A percentile compares a stretch with the other conserved stretches of the same genome.
These are phyloP conservation scores for Closterium sp. DNA, from an alignment of 139 green algal species.

Conservation along the genomic window DNA sequence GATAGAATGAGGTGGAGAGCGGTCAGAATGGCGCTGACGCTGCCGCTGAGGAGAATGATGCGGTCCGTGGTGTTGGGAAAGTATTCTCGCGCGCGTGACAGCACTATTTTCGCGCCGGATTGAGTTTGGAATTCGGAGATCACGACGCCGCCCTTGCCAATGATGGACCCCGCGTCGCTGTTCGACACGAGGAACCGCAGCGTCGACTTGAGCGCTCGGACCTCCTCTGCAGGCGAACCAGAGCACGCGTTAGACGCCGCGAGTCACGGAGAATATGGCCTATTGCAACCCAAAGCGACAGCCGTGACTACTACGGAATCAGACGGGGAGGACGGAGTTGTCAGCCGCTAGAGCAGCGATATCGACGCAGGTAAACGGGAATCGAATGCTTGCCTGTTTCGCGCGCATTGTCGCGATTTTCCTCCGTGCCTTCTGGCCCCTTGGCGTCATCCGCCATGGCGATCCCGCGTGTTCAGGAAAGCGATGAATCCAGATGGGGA, in stretches of 20 bases:
- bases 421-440: background rate
- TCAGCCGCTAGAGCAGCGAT: background rate
- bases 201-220: conserved; percentile 5
- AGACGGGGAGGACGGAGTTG: background rate
- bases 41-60: conserved; percentile 73
- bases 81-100: conserved; percentile 62
- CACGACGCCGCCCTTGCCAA: conserved; percentile 68
- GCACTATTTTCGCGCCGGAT: conserved; percentile 68
- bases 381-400: background rate
- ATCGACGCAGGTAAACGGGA: background rate
- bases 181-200: conserved; percentile 71
- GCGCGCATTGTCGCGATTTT: background rate
- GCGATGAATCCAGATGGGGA: background rate
- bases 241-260: background rate
- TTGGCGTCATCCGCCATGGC: background rate
- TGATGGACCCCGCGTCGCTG: conserved; percentile 69
- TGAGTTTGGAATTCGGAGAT: conserved; percentile 75
- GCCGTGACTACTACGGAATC: background rate
- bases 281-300: background rate
- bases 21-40: conserved; percentile 69
- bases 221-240: background rate
- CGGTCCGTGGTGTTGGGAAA: conserved; percentile 68
- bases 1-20: conserved; percentile 77
- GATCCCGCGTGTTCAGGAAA: background rate
- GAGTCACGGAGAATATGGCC: background rate